Base-by-base conservation (phyloP, 1,139 yeast species). In the Geotrichum reessii region DNA sequence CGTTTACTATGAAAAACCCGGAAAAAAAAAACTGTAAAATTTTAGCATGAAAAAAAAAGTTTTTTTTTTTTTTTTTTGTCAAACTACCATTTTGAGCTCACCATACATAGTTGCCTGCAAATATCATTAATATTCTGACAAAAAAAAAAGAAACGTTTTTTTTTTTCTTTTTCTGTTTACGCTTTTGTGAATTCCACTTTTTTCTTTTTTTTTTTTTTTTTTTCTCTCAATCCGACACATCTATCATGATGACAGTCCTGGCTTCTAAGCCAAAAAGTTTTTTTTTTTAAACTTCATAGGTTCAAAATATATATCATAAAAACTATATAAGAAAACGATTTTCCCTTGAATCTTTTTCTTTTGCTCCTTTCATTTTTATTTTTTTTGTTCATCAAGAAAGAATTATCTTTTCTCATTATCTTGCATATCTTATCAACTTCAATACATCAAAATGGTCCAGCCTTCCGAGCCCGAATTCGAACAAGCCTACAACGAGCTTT, bases 401-500 rank as follows among this genome's bases (percentile, higher is more conserved):
- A 31, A 27, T 37, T 25, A n/a, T n/a, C 52, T 46, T 52, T 19
- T 21, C 14, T 31, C 11, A 28, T 42, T 52, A n/a, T 28, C 27
- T 42, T 40, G 37, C 25, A 11, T 42, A n/a, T 46, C 50, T 42
- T 14, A 42, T 44, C 48, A 12, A 42, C 31, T 17, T 51, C 22
- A 22, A 14, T n/a, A 27, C 27, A 28, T 14, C 54, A 70, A 61
- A 66, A 80, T 81, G 84, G 83, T 78, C 74, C 78, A 77, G 68
- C 85, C 85, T 59, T 72, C 80, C 79, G 98, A 92, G 81, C 98
- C 98, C 69, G 98, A 93, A 86, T 93, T 92, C 80, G 92, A 91
- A 79, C 99, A 93, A 83, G 99, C 99, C 70, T 90, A 87, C 85
- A 82, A 87, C 77, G 99, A 93, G 82, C 84, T 93, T 70, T 83